A percentile compares a stretch with the other conserved stretches of the same genome.
phyloP scores from a whole-genome alignment of 2,329 filamentous ascomycete genomes.

The Fusarium sp. region DNA sequence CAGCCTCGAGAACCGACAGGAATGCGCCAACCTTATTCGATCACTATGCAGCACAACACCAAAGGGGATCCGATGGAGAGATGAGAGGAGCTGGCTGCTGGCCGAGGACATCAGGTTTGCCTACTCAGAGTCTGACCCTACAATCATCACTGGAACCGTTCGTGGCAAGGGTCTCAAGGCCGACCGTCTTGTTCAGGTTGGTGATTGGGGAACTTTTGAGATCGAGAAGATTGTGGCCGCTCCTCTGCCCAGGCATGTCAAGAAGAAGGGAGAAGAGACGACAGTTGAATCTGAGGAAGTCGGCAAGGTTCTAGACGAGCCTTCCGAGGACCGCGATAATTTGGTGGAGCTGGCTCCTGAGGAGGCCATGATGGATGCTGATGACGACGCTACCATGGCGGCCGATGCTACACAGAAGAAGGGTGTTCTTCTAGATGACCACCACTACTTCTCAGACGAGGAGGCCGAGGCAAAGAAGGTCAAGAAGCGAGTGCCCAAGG shows the following conservation, averaged over 20 bases:
- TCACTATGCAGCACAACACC: conserved; percentile 91
- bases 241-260: conserved; percentile 68
- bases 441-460: conserved; percentile 95
- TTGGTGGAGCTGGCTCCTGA: conserved; percentile 87
- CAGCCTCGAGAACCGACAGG: conserved; percentile 86
- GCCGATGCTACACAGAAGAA: conserved; percentile 66
- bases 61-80: conserved; percentile 94
- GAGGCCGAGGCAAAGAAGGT: conserved; percentile 57
- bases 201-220: conserved; percentile 94
- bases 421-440: conserved; percentile 92
- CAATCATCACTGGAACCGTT: conserved; percentile 83
- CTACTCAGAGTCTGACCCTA: conserved; percentile 66
- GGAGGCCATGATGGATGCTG: conserved; percentile 76
- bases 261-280: conserved; percentile 74
- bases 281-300: conserved; percentile 70
- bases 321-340: conserved; percentile 83
- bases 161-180: conserved; percentile 88
- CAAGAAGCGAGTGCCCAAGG: conserved; percentile 83
- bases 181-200: conserved; percentile 88
- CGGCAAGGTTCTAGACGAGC: conserved; percentile 71
- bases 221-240: conserved; percentile 87
- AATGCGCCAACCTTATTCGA: conserved; percentile 89
- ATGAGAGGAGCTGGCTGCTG: conserved; percentile 95
- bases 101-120: conserved; percentile 83
- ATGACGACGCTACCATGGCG: conserved; percentile 56